Conservation (phyloP, 352 stramenopile species). For the Thalassiosira mediterranea region DNA sequence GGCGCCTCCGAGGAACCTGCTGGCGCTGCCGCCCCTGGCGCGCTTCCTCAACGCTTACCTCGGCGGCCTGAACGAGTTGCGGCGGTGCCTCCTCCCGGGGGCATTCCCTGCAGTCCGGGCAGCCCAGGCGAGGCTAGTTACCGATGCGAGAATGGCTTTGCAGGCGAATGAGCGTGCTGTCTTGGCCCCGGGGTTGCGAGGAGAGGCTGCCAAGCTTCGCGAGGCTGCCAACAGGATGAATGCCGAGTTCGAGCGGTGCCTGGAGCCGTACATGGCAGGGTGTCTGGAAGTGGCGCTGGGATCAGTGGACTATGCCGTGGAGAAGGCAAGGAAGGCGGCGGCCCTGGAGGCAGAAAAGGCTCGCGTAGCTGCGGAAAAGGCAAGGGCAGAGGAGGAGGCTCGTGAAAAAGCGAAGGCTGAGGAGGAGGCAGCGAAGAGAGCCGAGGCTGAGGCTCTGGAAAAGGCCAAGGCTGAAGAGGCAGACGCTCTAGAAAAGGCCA, state of each 20-base stretch:
- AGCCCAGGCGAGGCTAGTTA: slow-evolving; percentile 50
- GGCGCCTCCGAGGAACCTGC: slow-evolving; percentile 68
- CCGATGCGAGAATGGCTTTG: slow-evolving; percentile 60
- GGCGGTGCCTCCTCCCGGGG: slow-evolving; percentile 78
- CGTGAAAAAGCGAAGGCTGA: slow-evolving; percentile 35
- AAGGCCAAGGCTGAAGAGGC: slow-evolving; percentile 10
- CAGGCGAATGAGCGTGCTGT: slow-evolving; percentile 74
- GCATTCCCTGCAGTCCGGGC: slow-evolving; percentile 66
- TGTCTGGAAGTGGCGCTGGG: slow-evolving; percentile 76
- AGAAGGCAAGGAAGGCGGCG: slow-evolving; percentile 35
- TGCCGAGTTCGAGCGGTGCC: slow-evolving; percentile 57
- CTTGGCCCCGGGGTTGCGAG: slow-evolving; percentile 70
- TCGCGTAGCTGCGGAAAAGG: slow-evolving; percentile 27
- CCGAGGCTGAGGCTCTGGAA: slow-evolving; percentile 27
- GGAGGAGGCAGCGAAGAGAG: slow-evolving; percentile 27
- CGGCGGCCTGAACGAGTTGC: slow-evolving; percentile 79
- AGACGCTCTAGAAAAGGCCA: slow-evolving; percentile 9
- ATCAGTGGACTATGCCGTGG: slow-evolving; percentile 56
- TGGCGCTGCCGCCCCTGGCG: slow-evolving; percentile 74
- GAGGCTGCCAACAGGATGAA: slow-evolving; percentile 71
- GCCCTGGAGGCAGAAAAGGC: slow-evolving; percentile 32
- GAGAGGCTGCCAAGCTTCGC: slow-evolving; percentile 64
- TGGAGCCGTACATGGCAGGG: slow-evolving; percentile 70
- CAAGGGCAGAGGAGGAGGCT: slow-evolving; percentile 39
- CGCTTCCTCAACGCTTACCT: slow-evolving; percentile 81